These are phyloP conservation scores for Ogataea sp. DNA, from an alignment of 805 yeast species.

Conservation along the genomic window DNA sequence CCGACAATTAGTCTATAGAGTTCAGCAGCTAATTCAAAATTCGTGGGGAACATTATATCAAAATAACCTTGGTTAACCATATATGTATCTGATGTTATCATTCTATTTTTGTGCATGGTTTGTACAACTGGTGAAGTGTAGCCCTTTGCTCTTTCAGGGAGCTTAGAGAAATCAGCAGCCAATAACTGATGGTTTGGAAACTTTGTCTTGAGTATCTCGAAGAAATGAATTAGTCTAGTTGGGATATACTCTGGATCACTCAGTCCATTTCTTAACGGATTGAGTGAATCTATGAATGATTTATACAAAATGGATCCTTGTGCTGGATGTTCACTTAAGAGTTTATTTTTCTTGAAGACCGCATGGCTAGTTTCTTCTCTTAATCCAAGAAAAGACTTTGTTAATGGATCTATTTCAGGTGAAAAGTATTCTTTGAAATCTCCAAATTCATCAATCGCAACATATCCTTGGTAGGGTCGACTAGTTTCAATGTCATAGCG, in stretches of 20 bases:
- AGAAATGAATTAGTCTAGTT: slow-evolving; percentile 60
- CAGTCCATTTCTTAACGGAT: slow-evolving; percentile 61
- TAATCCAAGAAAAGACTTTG: slow-evolving; percentile 45
- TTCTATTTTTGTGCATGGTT: slow-evolving; percentile 56
- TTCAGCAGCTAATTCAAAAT: slow-evolving; percentile 54
- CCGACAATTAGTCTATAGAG: slow-evolving; percentile 60
- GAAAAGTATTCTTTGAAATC: slow-evolving; percentile 70
- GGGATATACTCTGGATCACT: slow-evolving; percentile 76
- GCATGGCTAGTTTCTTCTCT: slow-evolving; percentile 40
- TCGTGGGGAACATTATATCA: slow-evolving; percentile 83
- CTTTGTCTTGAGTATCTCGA: slow-evolving; percentile 49
- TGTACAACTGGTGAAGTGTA: slow-evolving; percentile 75
- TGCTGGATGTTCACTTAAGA: slow-evolving; percentile 46
- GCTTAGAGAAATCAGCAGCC: slow-evolving; percentile 57
- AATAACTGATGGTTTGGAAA: slow-evolving; percentile 76
- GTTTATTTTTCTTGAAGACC: slow-evolving; percentile 17
- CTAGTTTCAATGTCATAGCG: slow-evolving; percentile 64
- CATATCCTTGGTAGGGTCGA: slow-evolving; percentile 71
- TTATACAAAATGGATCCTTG: slow-evolving; percentile 38
- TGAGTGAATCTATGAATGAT: slow-evolving; percentile 36
- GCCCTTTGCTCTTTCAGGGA: slow-evolving; percentile 46
- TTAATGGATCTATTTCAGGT: slow-evolving; percentile 50
- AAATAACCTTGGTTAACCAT: slow-evolving; percentile 83
- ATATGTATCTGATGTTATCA: slow-evolving; percentile 64
- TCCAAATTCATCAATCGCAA: slow-evolving; percentile 60